Evolutionary conservation across 1,284 basidiomycete genomes (phyloP), one percentile per base, ranked within the genome.

Genomic region (Coniferiporia sulphurascens): DNA sequence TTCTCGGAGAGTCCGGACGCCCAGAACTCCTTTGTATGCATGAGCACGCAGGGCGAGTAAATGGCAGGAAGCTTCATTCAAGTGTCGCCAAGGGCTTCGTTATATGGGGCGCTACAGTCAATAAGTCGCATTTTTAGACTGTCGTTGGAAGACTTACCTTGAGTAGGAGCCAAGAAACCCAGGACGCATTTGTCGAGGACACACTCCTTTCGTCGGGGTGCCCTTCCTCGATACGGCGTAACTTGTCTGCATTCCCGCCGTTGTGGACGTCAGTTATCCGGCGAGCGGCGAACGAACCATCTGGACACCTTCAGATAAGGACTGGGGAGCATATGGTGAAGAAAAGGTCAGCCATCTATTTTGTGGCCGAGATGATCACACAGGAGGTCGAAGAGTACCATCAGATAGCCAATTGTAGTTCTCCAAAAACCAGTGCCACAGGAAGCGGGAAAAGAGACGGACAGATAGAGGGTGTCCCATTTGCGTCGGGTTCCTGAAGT

Each of bases 101-200:
- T n/a, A n/a, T n/a, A n/a, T n/a, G n/a, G n/a, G n/a, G n/a, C n/a
- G n/a, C n/a, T n/a, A n/a, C n/a, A n/a, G n/a, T n/a, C n/a, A n/a
- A n/a, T n/a, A n/a, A n/a, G n/a, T n/a, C n/a, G n/a, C n/a, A n/a
- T n/a, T n/a, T n/a, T n/a, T n/a, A n/a, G n/a, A n/a, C n/a, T n/a
- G n/a, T 34, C 44, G 51, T 32, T n/a, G 43, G 9, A 35, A 62
- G 65, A n/a, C 73, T 63, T 67, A 84, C 86, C 83, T 74, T 85
- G 75, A 50, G 86, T 87, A 45, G 85, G 84, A 45, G 82, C 82
- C 46, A 87, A 76, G 61, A 80, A 84, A 19, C 86, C 86, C n/a
- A 87, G 70, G 48, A 88, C 78, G 63, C 86, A 76, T 62, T 80
- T 71, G 54, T 84, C 73, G 46, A 74, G 58, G 38, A 84, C 67